Base-by-base conservation (phyloP, 1,284 basidiomycete genomes). In the Trichosporon inkin region DNA sequence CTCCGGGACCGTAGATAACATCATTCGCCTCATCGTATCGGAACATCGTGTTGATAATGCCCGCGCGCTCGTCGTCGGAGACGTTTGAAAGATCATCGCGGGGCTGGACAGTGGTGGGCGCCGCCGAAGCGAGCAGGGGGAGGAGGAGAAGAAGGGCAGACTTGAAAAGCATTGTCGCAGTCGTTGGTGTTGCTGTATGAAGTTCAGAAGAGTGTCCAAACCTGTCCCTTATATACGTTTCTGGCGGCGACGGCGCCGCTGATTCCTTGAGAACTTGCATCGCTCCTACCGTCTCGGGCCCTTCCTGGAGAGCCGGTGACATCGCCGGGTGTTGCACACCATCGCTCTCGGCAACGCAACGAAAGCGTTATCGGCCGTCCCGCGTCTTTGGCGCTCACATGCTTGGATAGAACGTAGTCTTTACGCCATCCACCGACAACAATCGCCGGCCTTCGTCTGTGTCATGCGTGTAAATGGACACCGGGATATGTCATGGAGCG, bases 41-140 rank as follows among this genome's bases (percentile, higher is more conserved):
- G 44, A 49, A 49, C 44, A 49, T 49, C 22, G 28, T 22, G 44
- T 49, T 49, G 44, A 49, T 49, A 22, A 49, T 49, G 14, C 44
- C 44, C 16, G 44, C 44, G 44, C 44, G 44, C 17, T 49, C 44
- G 44, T 49, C 44, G 22, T 49, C 44, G 16, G 44, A 49, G 44
- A 49, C 44, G 22, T 22, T 22, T 22, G 24, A 16, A 6, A 49
- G 44, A 22, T 49, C 44, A 24, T 49, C 44, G 16, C 44, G 44
- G 44, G 22, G 44, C 44, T 49, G 22, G 19, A 49, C 22, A 22
- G 24, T 16, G 22, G 44, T 24, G 28, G 44, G 44, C 13, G 44
- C 44, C 10, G 44, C 44, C 7, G 44, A 49, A 24, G 44, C 44
- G 22, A 49, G 16, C 14, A 49, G n/a, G 22, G 44, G 22, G 44